A percentile compares a stretch with the other conserved stretches of the same genome.
Conservation (phyloP, 2,329 filamentous ascomycete genomes). For the Diaporthe capsici region DNA sequence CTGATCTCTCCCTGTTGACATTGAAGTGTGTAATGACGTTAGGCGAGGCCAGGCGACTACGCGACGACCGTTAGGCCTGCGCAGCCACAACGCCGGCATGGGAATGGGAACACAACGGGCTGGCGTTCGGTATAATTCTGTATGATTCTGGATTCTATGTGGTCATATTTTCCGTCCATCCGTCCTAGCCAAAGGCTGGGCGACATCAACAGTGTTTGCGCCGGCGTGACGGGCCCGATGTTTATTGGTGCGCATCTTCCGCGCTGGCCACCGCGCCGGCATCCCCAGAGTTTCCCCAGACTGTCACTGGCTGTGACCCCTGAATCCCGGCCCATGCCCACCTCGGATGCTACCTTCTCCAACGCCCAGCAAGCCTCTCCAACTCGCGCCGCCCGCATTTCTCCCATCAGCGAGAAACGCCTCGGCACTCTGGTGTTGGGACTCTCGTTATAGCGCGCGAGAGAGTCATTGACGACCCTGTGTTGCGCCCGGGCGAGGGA, state of each 20-base stretch:
- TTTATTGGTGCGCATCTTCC: constrained; percentile 40
- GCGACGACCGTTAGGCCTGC: neutral
- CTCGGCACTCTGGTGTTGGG: constrained; percentile 8
- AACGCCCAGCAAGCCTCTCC: constrained; percentile 2
- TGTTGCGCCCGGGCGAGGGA: neutral
- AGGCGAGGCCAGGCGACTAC: neutral
- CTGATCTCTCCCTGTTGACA: constrained; percentile 48
- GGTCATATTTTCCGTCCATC: constrained; percentile 40
- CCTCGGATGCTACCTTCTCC: constrained; percentile 36
- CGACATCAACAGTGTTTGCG: constrained; percentile 12
- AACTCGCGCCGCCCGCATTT: constrained; percentile 29
- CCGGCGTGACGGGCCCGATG: constrained; percentile 18
- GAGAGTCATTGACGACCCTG: constrained; percentile 11
- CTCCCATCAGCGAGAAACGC: constrained; percentile 21
- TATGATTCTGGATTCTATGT: constrained; percentile 37
- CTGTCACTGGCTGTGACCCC: constrained; percentile 31
- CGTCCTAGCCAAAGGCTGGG: constrained; percentile 26
- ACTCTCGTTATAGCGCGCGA: neutral
- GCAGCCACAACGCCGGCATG: neutral
- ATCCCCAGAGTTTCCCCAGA: constrained; percentile 39
- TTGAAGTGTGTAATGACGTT: constrained; percentile 1
- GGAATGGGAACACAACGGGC: neutral
- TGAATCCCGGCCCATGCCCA: constrained; percentile 31
- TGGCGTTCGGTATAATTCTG: constrained; percentile 39
- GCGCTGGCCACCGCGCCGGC: constrained; percentile 14